Conservation (phyloP, 2,329 filamentous ascomycete species). For the Colletotrichum neosansevieriae region DNA sequence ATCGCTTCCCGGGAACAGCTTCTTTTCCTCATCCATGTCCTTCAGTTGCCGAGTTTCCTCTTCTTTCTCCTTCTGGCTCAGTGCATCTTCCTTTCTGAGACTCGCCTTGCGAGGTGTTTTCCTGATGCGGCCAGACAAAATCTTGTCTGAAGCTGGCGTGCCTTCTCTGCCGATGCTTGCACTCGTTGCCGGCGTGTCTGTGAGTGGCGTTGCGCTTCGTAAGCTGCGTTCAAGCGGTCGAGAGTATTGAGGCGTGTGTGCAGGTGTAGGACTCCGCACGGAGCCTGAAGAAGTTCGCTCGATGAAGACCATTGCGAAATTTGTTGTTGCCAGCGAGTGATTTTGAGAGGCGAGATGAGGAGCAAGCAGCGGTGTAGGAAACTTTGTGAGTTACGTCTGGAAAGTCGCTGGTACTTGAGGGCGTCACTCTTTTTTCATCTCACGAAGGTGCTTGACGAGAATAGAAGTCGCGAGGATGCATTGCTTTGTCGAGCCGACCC, state of each 20-base stretch:
- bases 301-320: conserved; percentile 5
- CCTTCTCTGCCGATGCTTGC: conserved; percentile 30
- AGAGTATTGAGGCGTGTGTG: conserved; percentile 19
- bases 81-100: conserved; percentile 27
- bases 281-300: conserved; percentile 23
- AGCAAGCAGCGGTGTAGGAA: neutral
- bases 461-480: conserved; percentile 14
- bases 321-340: neutral
- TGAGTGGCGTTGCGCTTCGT: conserved; percentile 29
- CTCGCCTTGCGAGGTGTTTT: conserved; percentile 28
- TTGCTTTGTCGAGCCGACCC: conserved; percentile 33
- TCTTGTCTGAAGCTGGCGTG: conserved; percentile 32
- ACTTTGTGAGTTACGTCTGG: neutral
- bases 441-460: conserved; percentile 25
- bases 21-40: conserved; percentile 58
- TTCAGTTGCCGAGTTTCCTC: conserved; percentile 29
- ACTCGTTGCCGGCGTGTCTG: conserved; percentile 36
- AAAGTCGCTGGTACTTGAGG: conserved; percentile 1
- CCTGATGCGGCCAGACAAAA: conserved; percentile 30
- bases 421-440: conserved; percentile 31
- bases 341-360: neutral
- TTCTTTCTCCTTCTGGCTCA: conserved; percentile 36
- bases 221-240: conserved; percentile 16
- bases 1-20: conserved; percentile 55
- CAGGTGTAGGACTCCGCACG: conserved; percentile 17